Conservation (phyloP, 169 alveolate species). For the Plasmodium coatneyi region DNA sequence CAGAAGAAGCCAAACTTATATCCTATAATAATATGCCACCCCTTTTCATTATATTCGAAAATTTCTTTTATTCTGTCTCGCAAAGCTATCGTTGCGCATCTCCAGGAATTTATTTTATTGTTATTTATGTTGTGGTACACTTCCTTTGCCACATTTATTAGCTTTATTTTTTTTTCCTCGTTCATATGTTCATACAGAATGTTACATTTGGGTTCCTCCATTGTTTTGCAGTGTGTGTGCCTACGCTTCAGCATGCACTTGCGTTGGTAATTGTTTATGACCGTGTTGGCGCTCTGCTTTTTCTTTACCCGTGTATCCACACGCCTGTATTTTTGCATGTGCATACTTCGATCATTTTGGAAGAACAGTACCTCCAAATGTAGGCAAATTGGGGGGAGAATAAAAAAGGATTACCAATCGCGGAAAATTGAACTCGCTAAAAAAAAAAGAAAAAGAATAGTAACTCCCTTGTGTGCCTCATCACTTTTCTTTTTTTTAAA, state of each 20-base stretch:
- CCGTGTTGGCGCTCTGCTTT: not conserved
- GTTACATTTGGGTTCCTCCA: slow-evolving; percentile 74
- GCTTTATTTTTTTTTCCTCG: slow-evolving; percentile 48
- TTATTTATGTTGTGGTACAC: slow-evolving; percentile 59
- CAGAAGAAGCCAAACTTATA: slow-evolving; percentile 70
- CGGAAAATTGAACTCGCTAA: not conserved
- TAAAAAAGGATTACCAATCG: not conserved
- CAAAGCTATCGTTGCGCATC: slow-evolving; percentile 69
- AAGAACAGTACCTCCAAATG: not conserved
- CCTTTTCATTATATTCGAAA: slow-evolving; percentile 71
- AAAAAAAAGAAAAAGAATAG: not conserved
- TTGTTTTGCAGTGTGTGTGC: not conserved
- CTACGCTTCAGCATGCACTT: not conserved
- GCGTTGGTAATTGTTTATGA: not conserved
- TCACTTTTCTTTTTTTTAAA: not conserved
- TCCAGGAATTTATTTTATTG: slow-evolving; percentile 74
- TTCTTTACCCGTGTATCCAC: not conserved
- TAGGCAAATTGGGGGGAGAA: not conserved
- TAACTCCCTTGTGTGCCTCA: not conserved
- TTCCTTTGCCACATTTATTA: slow-evolving; percentile 64
- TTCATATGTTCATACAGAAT: slow-evolving; percentile 74
- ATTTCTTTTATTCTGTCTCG: slow-evolving; percentile 66
- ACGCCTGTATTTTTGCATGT: not conserved
- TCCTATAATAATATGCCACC: slow-evolving; percentile 73
- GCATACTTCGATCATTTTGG: not conserved